Conservation (phyloP, 1,284 basidiomycete species). For the Boletus semigastroideus region DNA sequence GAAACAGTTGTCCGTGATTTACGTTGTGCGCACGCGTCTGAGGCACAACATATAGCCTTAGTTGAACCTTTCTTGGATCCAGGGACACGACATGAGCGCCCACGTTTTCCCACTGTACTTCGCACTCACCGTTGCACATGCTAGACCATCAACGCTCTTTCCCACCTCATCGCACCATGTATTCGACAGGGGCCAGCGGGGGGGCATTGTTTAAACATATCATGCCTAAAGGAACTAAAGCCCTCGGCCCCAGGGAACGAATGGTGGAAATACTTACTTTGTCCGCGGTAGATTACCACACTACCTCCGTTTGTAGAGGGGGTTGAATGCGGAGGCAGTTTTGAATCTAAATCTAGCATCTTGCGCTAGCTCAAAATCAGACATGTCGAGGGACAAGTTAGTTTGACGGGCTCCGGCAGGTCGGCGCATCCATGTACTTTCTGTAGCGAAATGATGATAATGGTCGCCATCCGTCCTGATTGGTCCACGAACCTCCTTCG, state of each 20-base stretch:
- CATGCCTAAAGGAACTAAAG: constrained; percentile 11
- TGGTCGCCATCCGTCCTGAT: constrained; percentile 3
- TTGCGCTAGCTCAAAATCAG: constrained; percentile 24
- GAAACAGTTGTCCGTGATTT: constrained; percentile 18
- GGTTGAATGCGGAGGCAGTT: constrained; percentile 3
- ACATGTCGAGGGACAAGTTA: constrained; percentile 19
- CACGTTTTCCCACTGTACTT: background rate
- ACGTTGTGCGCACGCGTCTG: constrained; percentile 7
- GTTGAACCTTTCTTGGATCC: background rate
- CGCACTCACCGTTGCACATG: background rate
- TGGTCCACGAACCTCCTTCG: constrained; percentile 14
- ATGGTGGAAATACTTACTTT: constrained; percentile 6
- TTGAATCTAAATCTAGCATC: constrained; percentile 20
- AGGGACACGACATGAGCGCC: background rate
- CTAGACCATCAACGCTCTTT: background rate
- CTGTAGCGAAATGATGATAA: constrained; percentile 5
- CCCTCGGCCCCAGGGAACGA: constrained; percentile 31
- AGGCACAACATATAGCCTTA: background rate
- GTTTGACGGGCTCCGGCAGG: constrained; percentile 9
- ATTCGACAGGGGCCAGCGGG: background rate
- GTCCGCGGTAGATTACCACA: constrained; percentile 25
- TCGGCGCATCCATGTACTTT: constrained; percentile 2
- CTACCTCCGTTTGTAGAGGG: constrained; percentile 22
- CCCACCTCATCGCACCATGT: constrained; percentile 5
- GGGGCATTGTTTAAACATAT: constrained; percentile 8